Base-by-base conservation (phyloP, 2,329 filamentous ascomycete species). In the Zymoseptoria crescenta region DNA sequence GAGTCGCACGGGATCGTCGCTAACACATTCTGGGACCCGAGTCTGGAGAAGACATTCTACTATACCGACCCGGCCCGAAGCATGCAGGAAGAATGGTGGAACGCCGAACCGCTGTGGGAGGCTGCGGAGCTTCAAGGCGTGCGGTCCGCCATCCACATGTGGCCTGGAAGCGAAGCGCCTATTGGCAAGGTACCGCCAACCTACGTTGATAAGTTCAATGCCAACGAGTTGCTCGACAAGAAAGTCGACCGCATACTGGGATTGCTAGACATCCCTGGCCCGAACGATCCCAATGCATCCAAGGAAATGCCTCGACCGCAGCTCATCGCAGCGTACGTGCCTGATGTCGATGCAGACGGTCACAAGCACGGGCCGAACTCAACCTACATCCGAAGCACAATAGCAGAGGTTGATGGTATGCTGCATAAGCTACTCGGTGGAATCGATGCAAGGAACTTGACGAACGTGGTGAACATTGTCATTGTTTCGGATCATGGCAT, bases 401-500 rank as follows among this genome's bases (percentile, higher is more conserved):
- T 99, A 61, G 76, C 78, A 1, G 76, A 83, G n/a, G 92, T 89
- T 1, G 94, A 99, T 72, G 76, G 74, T 1, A 95, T 97, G 90
- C 78, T 99, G 27, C 87, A 85, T 28, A 74, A 82, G 21, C 76
- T 99, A 1, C 87, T 97, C 69, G 73, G 79, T 1, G 92, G 92
- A 0, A 79, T 99, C 0, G 83, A 92, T 62, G 76, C 82, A 52
- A 86, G 94, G 54, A 96, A 97, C 71, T 76, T 99, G 55, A 96
- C 91, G 0, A 72, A 87, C 20, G 88, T 99, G 61, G 90, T 97
- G 70, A 99, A 99, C 65, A 82, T 99, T 7, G 86, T 99, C 35
- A 82, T 99, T n/a, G 93, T 99, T 2, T 96, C 91, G 0, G 94
- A 99, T 72, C 94, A 99, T 72, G 94, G 94, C 55, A 99, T 99